Evolutionary conservation across 805 yeast species (phyloP).

Genomic region (Yarrowia porcina): DNA sequence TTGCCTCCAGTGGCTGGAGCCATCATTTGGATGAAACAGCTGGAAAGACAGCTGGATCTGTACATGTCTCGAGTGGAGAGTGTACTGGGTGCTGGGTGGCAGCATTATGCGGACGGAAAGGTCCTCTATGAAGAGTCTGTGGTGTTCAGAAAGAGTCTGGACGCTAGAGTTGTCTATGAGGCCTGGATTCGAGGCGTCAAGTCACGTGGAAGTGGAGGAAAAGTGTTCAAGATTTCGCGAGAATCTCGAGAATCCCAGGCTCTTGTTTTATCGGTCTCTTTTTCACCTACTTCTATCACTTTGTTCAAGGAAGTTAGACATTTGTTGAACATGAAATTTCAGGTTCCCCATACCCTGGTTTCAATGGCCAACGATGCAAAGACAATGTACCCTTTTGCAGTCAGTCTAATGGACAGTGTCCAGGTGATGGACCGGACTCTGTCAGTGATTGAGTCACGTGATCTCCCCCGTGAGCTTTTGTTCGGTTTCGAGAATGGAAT

Average conservation of each 20-base stretch:
- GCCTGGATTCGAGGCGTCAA: slow-evolving; percentile 47
- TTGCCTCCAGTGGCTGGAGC: slow-evolving; percentile 49
- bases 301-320: slow-evolving; percentile 55
- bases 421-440: slow-evolving; percentile 41
- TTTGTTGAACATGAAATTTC: slow-evolving; percentile 49
- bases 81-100: slow-evolving; percentile 62
- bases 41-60: slow-evolving; percentile 44
- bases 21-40: slow-evolving; percentile 53
- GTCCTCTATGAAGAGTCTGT: slow-evolving; percentile 52
- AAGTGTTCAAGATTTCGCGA: slow-evolving; percentile 42
- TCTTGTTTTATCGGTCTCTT: slow-evolving; percentile 47
- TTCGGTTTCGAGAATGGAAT: slow-evolving; percentile 29
- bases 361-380: slow-evolving; percentile 50
- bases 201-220: slow-evolving; percentile 35
- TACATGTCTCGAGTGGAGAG: slow-evolving; percentile 48
- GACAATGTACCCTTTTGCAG: slow-evolving; percentile 56
- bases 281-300: slow-evolving; percentile 45
- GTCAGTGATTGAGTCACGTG: slow-evolving; percentile 32
- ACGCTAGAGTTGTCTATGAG: slow-evolving; percentile 43
- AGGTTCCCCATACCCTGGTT: slow-evolving; percentile 53
- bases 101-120: slow-evolving; percentile 61
- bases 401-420: slow-evolving; percentile 52
- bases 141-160: slow-evolving; percentile 46
- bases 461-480: slow-evolving; percentile 40
- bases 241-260: slow-evolving; percentile 26